These are phyloP conservation scores for Tetrahymena borealis DNA, from an alignment of 73 alveolate genomes.

Conservation along the genomic window DNA sequence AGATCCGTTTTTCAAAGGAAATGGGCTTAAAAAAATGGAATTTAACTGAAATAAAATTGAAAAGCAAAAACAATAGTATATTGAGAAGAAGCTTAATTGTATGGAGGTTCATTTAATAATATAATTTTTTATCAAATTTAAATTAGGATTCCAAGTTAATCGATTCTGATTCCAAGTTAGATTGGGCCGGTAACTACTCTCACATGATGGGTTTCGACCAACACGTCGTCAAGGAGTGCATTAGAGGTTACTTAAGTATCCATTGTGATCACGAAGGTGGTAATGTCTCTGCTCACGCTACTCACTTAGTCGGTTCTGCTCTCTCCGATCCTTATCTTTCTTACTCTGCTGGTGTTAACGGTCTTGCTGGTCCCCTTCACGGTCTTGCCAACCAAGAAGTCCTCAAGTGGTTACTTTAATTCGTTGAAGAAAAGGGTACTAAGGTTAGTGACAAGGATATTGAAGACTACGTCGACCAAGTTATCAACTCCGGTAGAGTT, in stretches of 20 bases:
- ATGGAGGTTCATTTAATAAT: neutral
- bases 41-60: too few relatives aligned
- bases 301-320: conserved; percentile 86
- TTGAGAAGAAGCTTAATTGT: neutral
- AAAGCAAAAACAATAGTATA: too few relatives aligned
- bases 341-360: conserved; percentile 80
- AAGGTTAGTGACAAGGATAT: conserved; percentile 63
- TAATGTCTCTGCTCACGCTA: conserved; percentile 82
- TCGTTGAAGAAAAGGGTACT: conserved; percentile 59
- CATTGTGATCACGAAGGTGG: conserved; percentile 90
- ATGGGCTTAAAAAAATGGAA: too few relatives aligned
- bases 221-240: conserved; percentile 58
- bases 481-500: conserved; percentile 62
- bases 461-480: conserved; percentile 43
- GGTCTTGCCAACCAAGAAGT: conserved; percentile 93
- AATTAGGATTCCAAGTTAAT: neutral
- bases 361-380: conserved; percentile 95
- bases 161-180: conserved; percentile 19
- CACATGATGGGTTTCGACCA: conserved; percentile 65
- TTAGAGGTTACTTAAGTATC: conserved; percentile 66
- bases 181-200: conserved; percentile 65
- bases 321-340: conserved; percentile 87
- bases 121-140: neutral
- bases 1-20: too few relatives aligned
- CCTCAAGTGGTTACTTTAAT: conserved; percentile 65